Evolutionary conservation across 2,329 filamentous ascomycete genomes (phyloP).

Genomic region (Rasamsonia emersonii): DNA sequence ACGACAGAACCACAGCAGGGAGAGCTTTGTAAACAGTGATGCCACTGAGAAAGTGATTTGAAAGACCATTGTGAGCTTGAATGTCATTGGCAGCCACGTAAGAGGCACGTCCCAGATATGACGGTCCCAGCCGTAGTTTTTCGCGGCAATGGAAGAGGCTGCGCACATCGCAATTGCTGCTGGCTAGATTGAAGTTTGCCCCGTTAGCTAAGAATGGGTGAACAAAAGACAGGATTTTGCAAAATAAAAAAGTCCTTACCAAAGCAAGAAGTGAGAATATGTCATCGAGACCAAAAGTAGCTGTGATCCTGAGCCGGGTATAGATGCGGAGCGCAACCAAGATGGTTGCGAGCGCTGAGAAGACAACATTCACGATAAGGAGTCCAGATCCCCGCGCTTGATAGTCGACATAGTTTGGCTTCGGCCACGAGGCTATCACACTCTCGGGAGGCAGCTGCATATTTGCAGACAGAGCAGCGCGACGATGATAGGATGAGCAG

Average conservation of each 20-base stretch:
- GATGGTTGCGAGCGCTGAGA: conserved; percentile 31
- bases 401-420: conserved; percentile 41
- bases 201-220: too few species aligned
- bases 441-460: conserved; percentile 35
- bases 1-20: conserved; percentile 9
- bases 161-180: conserved; percentile 25
- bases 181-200: conserved; percentile 20
- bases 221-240: too few species aligned
- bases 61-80: conserved; percentile 29
- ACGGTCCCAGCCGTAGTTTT: conserved; percentile 28
- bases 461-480: conserved; percentile 13
- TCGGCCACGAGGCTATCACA: conserved; percentile 37
- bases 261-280: conserved; percentile 37
- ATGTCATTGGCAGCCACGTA: conserved; percentile 18
- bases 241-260: conserved; percentile 24
- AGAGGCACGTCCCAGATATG: conserved; percentile 35
- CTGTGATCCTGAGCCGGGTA: conserved; percentile 37
- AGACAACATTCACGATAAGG: conserved; percentile 33
- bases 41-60: conserved; percentile 28
- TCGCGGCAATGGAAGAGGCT: conserved; percentile 23
- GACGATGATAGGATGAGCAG: not conserved
- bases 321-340: conserved; percentile 39
- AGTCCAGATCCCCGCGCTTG: conserved; percentile 35
- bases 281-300: conserved; percentile 41
- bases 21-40: conserved; percentile 7